phyloP scores from a whole-genome alignment of 495 filamentous ascomycete genomes.

The Penicillium lividum region DNA sequence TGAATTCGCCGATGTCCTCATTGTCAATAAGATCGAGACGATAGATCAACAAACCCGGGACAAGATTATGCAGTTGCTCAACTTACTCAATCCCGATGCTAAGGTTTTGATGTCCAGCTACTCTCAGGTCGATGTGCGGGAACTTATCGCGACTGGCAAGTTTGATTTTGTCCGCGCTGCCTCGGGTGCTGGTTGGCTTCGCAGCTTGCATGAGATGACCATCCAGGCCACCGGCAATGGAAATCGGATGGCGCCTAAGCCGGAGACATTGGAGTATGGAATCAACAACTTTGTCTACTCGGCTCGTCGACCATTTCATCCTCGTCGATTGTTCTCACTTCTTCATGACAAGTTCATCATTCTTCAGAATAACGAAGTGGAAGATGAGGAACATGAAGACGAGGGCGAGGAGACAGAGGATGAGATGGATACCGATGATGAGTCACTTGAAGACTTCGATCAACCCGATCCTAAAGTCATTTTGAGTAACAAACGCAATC shows the following conservation, averaged over 20 bases:
- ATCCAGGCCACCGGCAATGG: conserved; percentile 42
- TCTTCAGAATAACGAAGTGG: conserved; percentile 44
- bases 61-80: conserved; percentile 46
- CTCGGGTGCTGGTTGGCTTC: conserved; percentile 49
- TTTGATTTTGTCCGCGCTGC: conserved; percentile 49
- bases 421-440: conserved; percentile 39
- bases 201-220: conserved; percentile 54
- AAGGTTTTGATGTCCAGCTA: conserved; percentile 50
- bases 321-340: conserved; percentile 47
- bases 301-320: conserved; percentile 54
- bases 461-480: conserved; percentile 39
- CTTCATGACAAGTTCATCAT: conserved; percentile 58
- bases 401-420: conserved; percentile 38
- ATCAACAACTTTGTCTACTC: conserved; percentile 59
- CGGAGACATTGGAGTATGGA: conserved; percentile 58
- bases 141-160: conserved; percentile 52
- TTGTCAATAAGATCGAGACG: conserved; percentile 57
- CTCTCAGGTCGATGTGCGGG: conserved; percentile 46
- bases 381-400: conserved; percentile 32
- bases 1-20: conserved; percentile 61
- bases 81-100: conserved; percentile 51
- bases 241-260: conserved; percentile 49
- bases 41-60: conserved; percentile 37
- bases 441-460: conserved; percentile 38
- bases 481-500: conserved; percentile 44